These are phyloP conservation scores for Smallanthus sonchifolius DNA, from an alignment of 129 eudicot species.

Conservation along the genomic window DNA sequence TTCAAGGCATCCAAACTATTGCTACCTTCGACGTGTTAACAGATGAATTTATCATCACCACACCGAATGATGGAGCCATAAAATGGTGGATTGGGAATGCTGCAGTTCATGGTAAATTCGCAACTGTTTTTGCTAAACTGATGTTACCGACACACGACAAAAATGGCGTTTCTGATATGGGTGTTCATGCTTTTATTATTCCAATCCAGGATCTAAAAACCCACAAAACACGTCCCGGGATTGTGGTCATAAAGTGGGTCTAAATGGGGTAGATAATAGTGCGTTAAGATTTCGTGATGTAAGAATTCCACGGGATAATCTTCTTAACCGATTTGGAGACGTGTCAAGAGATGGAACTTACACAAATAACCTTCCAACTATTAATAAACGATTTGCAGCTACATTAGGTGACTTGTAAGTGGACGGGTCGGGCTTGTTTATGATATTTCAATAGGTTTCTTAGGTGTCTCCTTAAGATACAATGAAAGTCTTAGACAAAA, in stretches of 20 bases:
- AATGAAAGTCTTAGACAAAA: too few species aligned
- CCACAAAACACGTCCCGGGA: conserved; percentile 75
- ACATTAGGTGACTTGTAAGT: conserved; percentile 95
- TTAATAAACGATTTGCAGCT: conserved; percentile 87
- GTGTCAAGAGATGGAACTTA: conserved; percentile 85
- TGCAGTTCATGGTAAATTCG: conserved; percentile 95
- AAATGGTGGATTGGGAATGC: conserved; percentile 99
- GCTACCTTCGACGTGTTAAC: conserved; percentile 77
- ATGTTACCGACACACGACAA: conserved; percentile 71
- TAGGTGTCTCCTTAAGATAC: too few species aligned
- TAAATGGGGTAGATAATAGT: conserved; percentile 97
- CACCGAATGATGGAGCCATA: conserved; percentile 90
- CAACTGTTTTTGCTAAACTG: conserved; percentile 85
- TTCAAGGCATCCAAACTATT: conserved; percentile 82
- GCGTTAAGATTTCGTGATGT: conserved; percentile 74
- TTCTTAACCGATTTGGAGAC: conserved; percentile 87
- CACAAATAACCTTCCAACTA: conserved; percentile 73
- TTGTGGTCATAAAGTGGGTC: conserved; percentile 94
- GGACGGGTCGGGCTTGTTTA: conserved; percentile 96
- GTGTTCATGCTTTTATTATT: conserved; percentile 98
- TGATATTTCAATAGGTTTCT: too few species aligned
- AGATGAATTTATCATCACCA: conserved; percentile 81
- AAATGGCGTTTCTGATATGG: conserved; percentile 78
- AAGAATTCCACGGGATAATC: conserved; percentile 90
- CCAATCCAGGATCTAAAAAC: conserved; percentile 78